Base-by-base conservation (phyloP, 306 rosid genomes). In the Cucurbita moschata region DNA sequence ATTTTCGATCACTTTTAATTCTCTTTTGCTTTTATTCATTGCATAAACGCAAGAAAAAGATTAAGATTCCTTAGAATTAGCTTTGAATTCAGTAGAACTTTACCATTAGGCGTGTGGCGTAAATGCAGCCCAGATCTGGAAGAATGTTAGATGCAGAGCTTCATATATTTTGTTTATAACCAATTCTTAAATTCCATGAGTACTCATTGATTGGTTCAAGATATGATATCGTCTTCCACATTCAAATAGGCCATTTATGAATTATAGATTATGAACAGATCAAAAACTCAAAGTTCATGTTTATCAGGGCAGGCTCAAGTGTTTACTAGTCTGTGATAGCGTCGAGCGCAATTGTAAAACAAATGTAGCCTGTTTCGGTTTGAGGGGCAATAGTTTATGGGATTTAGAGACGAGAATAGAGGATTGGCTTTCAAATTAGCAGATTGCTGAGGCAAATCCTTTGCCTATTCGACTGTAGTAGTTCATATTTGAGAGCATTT, bases 11-110 rank as follows among this genome's bases (percentile, higher is more conserved):
- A 6, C 76, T 42, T n/a, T 59, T 51, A 37, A 8, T 26, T 8
- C 65, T 3, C 26, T 37, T 60, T 71, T 71, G 70, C 61, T 35
- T 55, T 80, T 58, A 46, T 76, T 10, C 46, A 64, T 73, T 69
- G 57, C 4, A 7, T 46, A 67, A 46, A 30, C n/a, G 10, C 2
- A 18, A 10, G 35, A 66, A 2, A 66, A 2, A 10, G 11, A 13
- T 6, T 47, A 47, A 47, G 58, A 15, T 69, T 69, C 18, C 12
- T 69, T 4, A 13, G 43, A 14, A 47, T 68, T 47, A 13, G 56
- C 55, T 68, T 23, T 8, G 56, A 68, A 23, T 47, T 47, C 49
- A 35, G 13, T 23, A 30, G 35, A 30, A 30, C 35, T 30, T 30
- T 30, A 30, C 35, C 35, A 30, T 30, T 30, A 30, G 35, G 35